A percentile compares a stretch with the other conserved stretches of the same genome.
Evolutionary conservation across 768 basidiomycete species (phyloP).

Genomic region (Lepiota brunneoincarnata): DNA sequence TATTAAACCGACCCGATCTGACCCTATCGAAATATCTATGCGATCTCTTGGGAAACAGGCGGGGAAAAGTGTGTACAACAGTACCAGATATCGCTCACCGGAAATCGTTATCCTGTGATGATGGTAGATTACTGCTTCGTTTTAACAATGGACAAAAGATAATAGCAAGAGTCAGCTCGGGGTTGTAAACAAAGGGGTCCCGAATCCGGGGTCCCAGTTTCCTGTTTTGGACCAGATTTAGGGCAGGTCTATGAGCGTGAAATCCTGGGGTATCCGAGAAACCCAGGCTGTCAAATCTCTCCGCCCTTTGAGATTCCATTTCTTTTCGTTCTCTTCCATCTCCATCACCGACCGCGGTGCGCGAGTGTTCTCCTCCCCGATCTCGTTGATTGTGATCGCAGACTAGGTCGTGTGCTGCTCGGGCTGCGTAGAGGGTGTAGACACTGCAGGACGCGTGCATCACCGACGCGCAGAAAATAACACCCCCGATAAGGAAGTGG

Average conservation of each 20-base stretch:
- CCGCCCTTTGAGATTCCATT: background rate
- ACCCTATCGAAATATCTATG: conserved; percentile 1
- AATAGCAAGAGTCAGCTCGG: conserved; percentile 4
- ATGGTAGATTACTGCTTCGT: conserved; percentile 13
- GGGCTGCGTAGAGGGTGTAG: background rate
- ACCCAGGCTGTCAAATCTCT: background rate
- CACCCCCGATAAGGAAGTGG: background rate
- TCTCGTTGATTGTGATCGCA: background rate
- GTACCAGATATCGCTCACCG: conserved; percentile 60
- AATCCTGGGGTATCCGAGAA: background rate
- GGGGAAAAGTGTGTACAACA: conserved; percentile 86
- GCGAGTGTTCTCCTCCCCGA: background rate
- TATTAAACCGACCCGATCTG: conserved; percentile 23
- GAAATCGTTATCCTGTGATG: conserved; percentile 36
- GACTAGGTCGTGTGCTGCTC: background rate
- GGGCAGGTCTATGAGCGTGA: conserved; percentile 10
- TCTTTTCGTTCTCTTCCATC: conserved; percentile 4
- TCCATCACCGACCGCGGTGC: background rate
- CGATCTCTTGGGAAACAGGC: conserved; percentile 42
- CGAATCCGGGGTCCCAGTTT: conserved; percentile 13
- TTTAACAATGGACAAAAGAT: conserved; percentile 7
- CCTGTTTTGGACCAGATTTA: conserved; percentile 15
- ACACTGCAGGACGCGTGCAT: background rate
- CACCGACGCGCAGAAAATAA: background rate
- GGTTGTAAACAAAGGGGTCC: conserved; percentile 17